A percentile compares a stretch with the other conserved stretches of the same genome.
phyloP scores from a whole-genome alignment of 2,329 filamentous ascomycete genomes.

The Purpureocillium takamizusanense region DNA sequence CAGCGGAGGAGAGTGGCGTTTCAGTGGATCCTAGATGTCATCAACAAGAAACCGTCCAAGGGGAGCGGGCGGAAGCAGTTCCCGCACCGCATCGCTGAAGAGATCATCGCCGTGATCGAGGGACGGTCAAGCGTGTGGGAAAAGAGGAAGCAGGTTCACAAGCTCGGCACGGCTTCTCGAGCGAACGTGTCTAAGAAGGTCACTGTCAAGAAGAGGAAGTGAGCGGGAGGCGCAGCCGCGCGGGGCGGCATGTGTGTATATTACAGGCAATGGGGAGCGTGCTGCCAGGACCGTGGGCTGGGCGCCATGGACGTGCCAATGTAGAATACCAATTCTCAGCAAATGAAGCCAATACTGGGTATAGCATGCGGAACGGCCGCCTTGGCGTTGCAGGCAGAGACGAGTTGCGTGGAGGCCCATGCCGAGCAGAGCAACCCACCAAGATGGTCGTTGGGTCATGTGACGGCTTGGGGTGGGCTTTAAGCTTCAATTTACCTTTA shows the following conservation, averaged over 20 bases:
- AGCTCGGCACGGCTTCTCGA: conserved; percentile 67
- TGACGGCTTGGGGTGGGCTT: conserved; percentile 3
- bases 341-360: no score
- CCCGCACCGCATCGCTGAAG: conserved; percentile 71
- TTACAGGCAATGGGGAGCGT: neutral
- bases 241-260: no score
- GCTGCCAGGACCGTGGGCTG: neutral
- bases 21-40: conserved; percentile 81
- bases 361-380: no score
- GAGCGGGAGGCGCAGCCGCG: neutral
- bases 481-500: conserved; percentile 10
- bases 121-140: conserved; percentile 82
- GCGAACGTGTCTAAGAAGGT: conserved; percentile 54
- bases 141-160: conserved; percentile 67
- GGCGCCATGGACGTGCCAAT: no score
- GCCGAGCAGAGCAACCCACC: neutral
- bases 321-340: no score
- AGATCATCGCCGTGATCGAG: conserved; percentile 81
- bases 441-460: conserved; percentile 4
- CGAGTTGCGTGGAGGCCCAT: neutral
- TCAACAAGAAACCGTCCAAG: conserved; percentile 65
- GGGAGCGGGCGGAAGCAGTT: conserved; percentile 66
- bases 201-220: conserved; percentile 25
- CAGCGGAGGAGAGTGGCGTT: conserved; percentile 74
- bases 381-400: no score